Conservation (phyloP, 2,329 filamentous ascomycete species). For the Calonectria crousiana region DNA sequence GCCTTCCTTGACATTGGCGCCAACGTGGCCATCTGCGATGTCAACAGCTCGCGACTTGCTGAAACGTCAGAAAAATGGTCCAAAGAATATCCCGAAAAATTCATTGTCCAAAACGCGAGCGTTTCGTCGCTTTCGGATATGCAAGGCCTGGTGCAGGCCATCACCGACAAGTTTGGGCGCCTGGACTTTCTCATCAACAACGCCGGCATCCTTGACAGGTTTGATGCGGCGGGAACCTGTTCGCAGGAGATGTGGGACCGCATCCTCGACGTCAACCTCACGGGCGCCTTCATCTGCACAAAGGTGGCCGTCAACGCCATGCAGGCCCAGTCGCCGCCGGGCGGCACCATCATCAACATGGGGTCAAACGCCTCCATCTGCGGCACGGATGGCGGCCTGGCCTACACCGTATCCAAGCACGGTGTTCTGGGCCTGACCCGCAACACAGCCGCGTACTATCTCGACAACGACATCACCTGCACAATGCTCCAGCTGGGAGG, state of each 20-base stretch:
- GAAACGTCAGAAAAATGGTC: background rate
- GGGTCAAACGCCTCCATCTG: constrained; percentile 57
- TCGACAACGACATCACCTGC: background rate
- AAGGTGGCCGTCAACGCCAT: constrained; percentile 59
- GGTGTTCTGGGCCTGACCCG: background rate
- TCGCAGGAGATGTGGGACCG: background rate
- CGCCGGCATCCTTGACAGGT: background rate
- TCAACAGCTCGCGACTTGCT: background rate
- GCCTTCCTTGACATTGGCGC: background rate
- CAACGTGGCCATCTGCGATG: background rate
- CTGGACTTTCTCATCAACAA: background rate
- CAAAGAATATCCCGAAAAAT: background rate
- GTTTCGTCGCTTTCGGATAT: background rate
- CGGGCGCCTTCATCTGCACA: constrained; percentile 37
- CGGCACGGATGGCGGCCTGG: constrained; percentile 55
- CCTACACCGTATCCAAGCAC: constrained; percentile 43
- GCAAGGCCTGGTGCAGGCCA: background rate
- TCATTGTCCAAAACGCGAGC: background rate
- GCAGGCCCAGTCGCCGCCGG: constrained; percentile 31
- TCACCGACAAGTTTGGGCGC: background rate
- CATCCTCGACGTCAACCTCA: constrained; percentile 2
- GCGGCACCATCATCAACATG: constrained; percentile 65
- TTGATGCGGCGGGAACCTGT: background rate
- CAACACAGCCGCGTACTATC: background rate
- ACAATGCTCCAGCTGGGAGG: background rate